phyloP scores from a whole-genome alignment of 495 filamentous ascomycete genomes.

The Penicillium simplicissimum region DNA sequence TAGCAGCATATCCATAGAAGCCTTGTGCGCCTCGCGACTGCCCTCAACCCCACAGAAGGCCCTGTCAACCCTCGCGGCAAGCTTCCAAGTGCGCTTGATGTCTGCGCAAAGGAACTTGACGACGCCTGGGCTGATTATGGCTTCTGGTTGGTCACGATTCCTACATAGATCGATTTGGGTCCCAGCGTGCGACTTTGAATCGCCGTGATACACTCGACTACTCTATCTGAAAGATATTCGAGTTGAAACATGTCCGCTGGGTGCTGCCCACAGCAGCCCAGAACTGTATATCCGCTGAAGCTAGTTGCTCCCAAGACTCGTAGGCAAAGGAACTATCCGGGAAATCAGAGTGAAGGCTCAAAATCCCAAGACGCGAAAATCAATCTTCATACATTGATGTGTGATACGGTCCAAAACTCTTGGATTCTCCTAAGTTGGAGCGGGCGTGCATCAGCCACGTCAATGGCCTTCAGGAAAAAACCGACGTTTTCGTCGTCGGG shows the following conservation, averaged over 20 bases:
- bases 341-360: too few species aligned
- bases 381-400: too few species aligned
- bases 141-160: constrained; percentile 25
- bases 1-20: constrained; percentile 51
- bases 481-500: too few species aligned
- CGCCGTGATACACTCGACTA: neutral
- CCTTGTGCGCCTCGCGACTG: constrained; percentile 48
- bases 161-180: neutral
- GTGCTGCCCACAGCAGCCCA: neutral
- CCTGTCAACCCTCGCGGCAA: constrained; percentile 13
- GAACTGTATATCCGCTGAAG: neutral
- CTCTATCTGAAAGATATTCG: neutral
- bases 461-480: too few species aligned
- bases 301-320: neutral
- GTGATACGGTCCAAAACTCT: too few species aligned
- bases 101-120: constrained; percentile 47
- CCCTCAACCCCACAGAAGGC: constrained; percentile 15
- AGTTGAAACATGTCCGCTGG: neutral
- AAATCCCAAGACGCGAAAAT: too few species aligned
- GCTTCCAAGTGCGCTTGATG: constrained; percentile 43
- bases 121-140: constrained; percentile 40
- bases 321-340: too few species aligned
- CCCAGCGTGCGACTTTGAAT: neutral
- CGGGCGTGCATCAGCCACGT: too few species aligned
- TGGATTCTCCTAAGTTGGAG: too few species aligned